Base-by-base conservation (phyloP, 2,329 filamentous ascomycete genomes). In the Arthrobotrys megalospora region DNA sequence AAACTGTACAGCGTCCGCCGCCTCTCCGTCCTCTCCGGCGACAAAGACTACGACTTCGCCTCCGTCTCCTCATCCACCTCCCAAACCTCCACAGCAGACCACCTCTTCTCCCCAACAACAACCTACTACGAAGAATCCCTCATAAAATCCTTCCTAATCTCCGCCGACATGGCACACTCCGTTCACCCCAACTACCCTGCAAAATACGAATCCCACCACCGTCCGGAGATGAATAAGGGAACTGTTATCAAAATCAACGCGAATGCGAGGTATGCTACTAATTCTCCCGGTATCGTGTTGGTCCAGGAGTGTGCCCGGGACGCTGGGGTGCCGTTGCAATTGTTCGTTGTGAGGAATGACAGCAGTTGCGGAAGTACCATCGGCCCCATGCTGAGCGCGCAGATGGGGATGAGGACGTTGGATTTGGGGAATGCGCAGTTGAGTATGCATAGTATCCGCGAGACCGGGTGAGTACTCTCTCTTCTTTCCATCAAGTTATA, bases 171-270 rank as follows among this genome's bases (percentile, higher is more conserved):
- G 96, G 94, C 96, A 0, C 96, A 99, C 86, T 92, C 92, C 4
- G 91, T 99, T 12, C 93, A 99, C 85, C 96, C 96, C 72, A 99
- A 99, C 86, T 99, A 97, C 84, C 88, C 91, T 3, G 90, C 86
- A 81, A 98, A 98, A 85, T 97, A 98, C 85, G 96, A 99, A 86
- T 85, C 90, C 41, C 92, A 93, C 82, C 96, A 99, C 86, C 90
- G 93, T 80, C 96, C 96, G 4, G 91, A 94, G 85, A 96, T 99
- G 89, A 99, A 99, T 88, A 93, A 93, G 84, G 96, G 96, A 64
- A 93, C 93, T 3, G 95, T 98, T 53, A 94, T 99, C 87, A 99
- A 99, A 86, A 89, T 99, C 87, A 99, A 99, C 84, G 96, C 96
- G 80, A 99, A 98, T 85, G 93, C 96, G 81, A 91, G 94, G 80